Evolutionary conservation across 352 stramenopile genomes (phyloP), one percentile per base, ranked within the genome.

Genomic region (Pythium utonaiense): DNA sequence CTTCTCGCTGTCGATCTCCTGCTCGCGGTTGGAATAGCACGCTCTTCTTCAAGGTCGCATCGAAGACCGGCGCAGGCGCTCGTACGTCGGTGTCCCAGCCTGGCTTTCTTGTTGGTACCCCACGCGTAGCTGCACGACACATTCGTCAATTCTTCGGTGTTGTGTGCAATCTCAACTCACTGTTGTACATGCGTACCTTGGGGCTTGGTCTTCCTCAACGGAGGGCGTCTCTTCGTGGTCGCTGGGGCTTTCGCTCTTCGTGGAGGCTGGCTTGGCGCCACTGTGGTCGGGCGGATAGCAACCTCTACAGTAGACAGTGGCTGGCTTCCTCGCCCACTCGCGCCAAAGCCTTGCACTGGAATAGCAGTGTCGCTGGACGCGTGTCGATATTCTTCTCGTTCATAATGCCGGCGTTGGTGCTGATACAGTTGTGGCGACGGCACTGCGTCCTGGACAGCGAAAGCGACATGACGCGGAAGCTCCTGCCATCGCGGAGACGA

Each of bases 21-120:
- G 73, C 56, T n/a, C 62, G 58, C 6, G 78, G 57, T 47, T 80
- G 71, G 42, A 89, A 91, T 12, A 91, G 56, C 12, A 66, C 41
- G 31, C 71, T 66, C 51, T 80, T 87, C 49, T 78, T 84, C 14
- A 91, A 66, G 1, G 74, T 73, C 27, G 49, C 33, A 30, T 90
- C 80, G 16, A 89, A 89, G 19, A 88, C 25, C 21, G 33, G 40
- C 1, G 53, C 44, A 34, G 28, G 68, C 60, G 49, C 36, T 53
- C 16, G 19, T 10, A 81, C 73, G 21, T 86, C 60, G 6, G 52
- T 54, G 25, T 90, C 70, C 80, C 80, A 90, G 5, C 44, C 74
- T 13, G 76, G 80, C 10, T 68, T 74, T 36, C 64, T 48, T 0
- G 21, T 58, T 14, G 33, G 48, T 19, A n/a, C 28, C 6, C 9